Evolutionary conservation across 345 rosid species (phyloP).

Genomic region (Citrus unshiu): DNA sequence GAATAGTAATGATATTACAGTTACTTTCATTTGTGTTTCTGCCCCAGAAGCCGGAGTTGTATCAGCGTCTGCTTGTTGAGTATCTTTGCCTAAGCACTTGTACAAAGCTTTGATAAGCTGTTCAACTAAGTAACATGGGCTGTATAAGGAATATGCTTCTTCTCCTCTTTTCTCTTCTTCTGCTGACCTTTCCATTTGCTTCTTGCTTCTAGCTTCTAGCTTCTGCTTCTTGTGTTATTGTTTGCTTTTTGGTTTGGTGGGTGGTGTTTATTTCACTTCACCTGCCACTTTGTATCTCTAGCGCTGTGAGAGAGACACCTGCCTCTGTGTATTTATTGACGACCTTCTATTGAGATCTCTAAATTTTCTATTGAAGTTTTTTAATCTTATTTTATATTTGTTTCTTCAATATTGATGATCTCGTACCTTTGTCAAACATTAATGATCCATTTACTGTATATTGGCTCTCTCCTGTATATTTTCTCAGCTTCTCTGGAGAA

Average conservation of each 20-base stretch:
- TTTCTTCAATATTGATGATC: not conserved
- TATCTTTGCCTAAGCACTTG: not conserved
- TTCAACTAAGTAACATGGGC: not conserved
- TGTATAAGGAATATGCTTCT: not conserved
- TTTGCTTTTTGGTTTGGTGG: not conserved
- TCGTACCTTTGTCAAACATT: too few relatives aligned
- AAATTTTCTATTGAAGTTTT: not conserved
- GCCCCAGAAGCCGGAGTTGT: not conserved
- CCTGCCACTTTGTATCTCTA: not conserved
- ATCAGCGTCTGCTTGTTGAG: not conserved
- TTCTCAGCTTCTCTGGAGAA: too few relatives aligned
- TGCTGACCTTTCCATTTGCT: not conserved
- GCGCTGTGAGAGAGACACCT: not conserved
- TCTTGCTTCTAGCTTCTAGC: not conserved
- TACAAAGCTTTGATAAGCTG: not conserved
- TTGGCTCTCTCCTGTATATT: too few relatives aligned
- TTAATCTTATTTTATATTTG: not conserved
- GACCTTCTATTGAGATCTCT: not conserved
- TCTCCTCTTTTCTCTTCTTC: not conserved
- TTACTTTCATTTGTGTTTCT: not conserved
- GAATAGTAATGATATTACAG: not conserved
- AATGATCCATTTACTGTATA: too few relatives aligned
- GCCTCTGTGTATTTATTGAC: not conserved
- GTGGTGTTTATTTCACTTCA: not conserved
- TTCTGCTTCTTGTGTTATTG: not conserved